A percentile compares a stretch with the other conserved stretches of the same genome.
phyloP scores from a whole-genome alignment of 352 stramenopile species.

The Globisporangium paroecandrum region DNA sequence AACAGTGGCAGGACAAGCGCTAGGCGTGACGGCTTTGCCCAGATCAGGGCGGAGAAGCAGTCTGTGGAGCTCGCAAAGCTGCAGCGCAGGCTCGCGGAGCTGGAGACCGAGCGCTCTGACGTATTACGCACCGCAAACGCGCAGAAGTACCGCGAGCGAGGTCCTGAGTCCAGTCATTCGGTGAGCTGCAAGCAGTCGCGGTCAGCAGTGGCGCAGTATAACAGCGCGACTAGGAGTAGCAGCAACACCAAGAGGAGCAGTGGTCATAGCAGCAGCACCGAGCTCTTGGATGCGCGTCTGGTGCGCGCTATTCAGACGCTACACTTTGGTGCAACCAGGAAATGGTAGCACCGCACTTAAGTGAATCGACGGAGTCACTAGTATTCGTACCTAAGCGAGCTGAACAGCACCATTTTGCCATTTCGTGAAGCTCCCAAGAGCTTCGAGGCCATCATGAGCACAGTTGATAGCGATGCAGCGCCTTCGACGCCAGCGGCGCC shows the following conservation, averaged over 20 bases:
- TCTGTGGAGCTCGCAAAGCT: slow-evolving; percentile 8
- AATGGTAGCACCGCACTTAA: slow-evolving; percentile 9
- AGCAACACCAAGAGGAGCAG: neutral
- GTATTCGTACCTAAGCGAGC: slow-evolving; percentile 1
- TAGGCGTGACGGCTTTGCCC: neutral
- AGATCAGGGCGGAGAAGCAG: slow-evolving; percentile 9
- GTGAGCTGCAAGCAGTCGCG: neutral
- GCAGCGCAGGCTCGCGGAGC: slow-evolving; percentile 7
- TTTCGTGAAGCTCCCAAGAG: neutral
- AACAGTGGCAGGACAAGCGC: neutral
- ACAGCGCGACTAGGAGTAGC: neutral
- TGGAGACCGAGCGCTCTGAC: slow-evolving; percentile 8
- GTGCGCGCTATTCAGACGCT: slow-evolving; percentile 31
- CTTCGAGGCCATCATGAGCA: neutral
- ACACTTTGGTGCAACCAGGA: slow-evolving; percentile 20
- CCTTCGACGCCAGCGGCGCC: slow-evolving; percentile 12
- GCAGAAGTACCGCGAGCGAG: neutral
- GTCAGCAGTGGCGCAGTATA: neutral
- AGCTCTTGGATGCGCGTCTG: slow-evolving; percentile 28
- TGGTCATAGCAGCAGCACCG: neutral
- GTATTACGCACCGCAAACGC: neutral
- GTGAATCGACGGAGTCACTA: neutral
- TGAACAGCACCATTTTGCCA: slow-evolving; percentile 3
- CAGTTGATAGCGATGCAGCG: slow-evolving; percentile 5
- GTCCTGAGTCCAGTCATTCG: neutral